phyloP scores from a whole-genome alignment of 2,329 filamentous ascomycete genomes.

The Microcyclospora tardicrescens region DNA sequence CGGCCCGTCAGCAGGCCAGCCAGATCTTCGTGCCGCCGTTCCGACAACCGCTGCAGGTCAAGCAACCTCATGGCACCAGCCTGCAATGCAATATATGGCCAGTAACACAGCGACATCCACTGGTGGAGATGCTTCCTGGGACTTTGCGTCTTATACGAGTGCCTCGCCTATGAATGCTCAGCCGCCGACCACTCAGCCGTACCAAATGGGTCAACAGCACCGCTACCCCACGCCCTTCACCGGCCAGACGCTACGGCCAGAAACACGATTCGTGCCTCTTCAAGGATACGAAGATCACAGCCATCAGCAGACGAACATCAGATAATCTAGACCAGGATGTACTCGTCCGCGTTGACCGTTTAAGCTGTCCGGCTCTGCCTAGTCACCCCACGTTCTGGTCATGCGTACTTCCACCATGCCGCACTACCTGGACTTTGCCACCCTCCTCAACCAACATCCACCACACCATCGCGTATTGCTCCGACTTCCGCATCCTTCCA shows the following conservation, averaged over 20 bases:
- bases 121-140: conserved; percentile 11
- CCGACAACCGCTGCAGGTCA: conserved; percentile 18
- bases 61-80: conserved; percentile 22
- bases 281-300: conserved; percentile 21
- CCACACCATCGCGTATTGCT: too few relatives aligned
- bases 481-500: too few relatives aligned
- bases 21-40: conserved; percentile 27
- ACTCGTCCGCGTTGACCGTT: too few relatives aligned
- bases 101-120: neutral
- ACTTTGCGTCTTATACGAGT: conserved; percentile 16
- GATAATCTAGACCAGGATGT: too few relatives aligned
- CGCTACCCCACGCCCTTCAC: conserved; percentile 15
- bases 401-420: too few relatives aligned
- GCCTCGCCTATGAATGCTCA: conserved; percentile 19
- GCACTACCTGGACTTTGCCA: too few relatives aligned
- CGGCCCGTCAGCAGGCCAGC: conserved; percentile 22
- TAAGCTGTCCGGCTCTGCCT: too few relatives aligned
- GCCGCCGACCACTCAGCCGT: conserved; percentile 17
- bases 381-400: too few relatives aligned
- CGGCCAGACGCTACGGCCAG: conserved; percentile 14
- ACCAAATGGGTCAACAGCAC: conserved; percentile 6
- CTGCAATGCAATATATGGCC: conserved; percentile 13
- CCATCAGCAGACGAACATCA: conserved; percentile 17
- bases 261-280: conserved; percentile 22
- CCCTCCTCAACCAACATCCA: too few relatives aligned